Base-by-base conservation (phyloP, 148 eudicot species). In the Spergularia marina region DNA sequence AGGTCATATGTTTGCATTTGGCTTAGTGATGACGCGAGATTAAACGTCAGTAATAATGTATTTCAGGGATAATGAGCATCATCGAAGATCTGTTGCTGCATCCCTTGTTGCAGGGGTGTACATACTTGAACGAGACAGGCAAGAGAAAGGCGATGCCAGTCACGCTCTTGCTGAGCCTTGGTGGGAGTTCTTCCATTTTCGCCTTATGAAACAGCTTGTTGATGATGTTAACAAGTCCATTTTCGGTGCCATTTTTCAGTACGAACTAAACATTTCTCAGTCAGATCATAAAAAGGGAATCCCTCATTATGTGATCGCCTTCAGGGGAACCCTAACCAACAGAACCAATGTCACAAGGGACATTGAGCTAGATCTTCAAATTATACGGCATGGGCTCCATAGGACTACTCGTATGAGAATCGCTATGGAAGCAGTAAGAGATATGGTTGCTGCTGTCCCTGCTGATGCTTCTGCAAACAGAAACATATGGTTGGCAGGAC, bases 101-200 rank as follows among this genome's bases (percentile, higher is more conserved):
- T 80, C 96, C 75, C 76, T 93, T 68, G 93, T 93, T 21, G 87
- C 89, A 76, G 98, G 90, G 7, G 96, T 89, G 0, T 92, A 89
- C 81, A 59, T 84, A 20, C 71, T 92, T 10, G 96, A 92, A 76
- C 76, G 87, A 60, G 98, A 93, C 51, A 81, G 90, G 40, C 87
- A 85, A 64, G 61, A 80, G 21, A 79, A 84, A 0, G 85, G 96
- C 8, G 74, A 77, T 16, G 88, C 83, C 15, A 71, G 59, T 25
- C 84, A 79, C 39, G 84, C 90, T 18, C 80, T 87, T 14, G 98
- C 96, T n/a, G 87, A 90, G 47, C 78, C 76, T 0, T 92, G 98
- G 98, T 90, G 96, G 96, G 82, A 83, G 5, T 83, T 63, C 56
- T 89, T 89, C 75, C 81, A 85, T 60, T 91, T 86, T 62, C 74